Base-by-base conservation (phyloP, 2,329 filamentous ascomycete species). In the Botrytis paeoniae region DNA sequence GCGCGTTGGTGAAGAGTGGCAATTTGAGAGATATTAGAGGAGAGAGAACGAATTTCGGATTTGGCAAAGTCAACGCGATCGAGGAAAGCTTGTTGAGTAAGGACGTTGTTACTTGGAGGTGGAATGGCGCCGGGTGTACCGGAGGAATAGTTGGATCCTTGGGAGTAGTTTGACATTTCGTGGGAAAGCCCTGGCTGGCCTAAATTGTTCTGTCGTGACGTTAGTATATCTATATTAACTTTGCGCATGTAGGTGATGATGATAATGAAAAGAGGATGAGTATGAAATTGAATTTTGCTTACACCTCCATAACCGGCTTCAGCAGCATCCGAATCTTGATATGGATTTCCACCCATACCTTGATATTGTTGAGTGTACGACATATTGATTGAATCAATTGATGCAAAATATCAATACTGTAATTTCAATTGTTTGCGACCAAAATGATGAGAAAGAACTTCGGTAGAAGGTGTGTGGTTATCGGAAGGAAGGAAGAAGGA, bases 1-100 rank as follows among this genome's bases (percentile, higher is more conserved):
- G 91, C 87, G 80, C 90, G 90, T 84, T 93, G 91, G 82, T 95
- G 92, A 71, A 93, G 85, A 73, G 86, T 86, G 62, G 87, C 88
- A 77, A 95, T 92, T 78, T 89, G 84, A 78, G 89, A 86, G 79
- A 95, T 89, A 79, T 91, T 89, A 62, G 83, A 85, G n/a, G 88
- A 89, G 73, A 95, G 86, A 64, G 86, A 86, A 74, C 87, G 85
- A 81, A 95, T 93, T 77, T 93, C 87, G 78, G 86, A 85, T 82
- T 92, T 92, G 74, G 91, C 86, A 77, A 86, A 87, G 78, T 89
- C 85, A 76, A 93, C 89, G 81, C 90, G 90, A 78, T 85, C 82
- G 76, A 94, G 86, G 83, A 92, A 94, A 76, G 92, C 91, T 75
- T 87, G 85, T 80, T 91, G 89, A 71, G 86, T 86, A 78, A 93